phyloP scores from a whole-genome alignment of 148 eudicot genomes.

The Amaranthus hypochondriacus region DNA sequence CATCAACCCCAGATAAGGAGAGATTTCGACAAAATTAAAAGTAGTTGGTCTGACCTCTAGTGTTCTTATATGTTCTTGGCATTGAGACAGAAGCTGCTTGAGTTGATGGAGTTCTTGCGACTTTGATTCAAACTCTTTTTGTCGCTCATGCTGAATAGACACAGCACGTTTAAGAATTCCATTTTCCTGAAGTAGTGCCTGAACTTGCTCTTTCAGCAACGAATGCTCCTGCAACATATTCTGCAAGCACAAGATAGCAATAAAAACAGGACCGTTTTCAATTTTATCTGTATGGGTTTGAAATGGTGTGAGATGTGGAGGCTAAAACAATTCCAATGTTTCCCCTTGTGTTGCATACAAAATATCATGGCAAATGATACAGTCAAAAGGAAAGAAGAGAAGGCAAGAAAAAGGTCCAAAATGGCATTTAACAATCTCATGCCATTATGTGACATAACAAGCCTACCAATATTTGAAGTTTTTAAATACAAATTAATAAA shows the following conservation, averaged over 20 bases:
- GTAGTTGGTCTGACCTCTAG: constrained; percentile 51
- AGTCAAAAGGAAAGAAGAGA: neutral
- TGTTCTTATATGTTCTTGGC: constrained; percentile 78
- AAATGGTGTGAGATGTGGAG: too few species aligned
- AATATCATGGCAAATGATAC: neutral
- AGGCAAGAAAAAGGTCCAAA: neutral
- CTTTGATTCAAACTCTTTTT: constrained; percentile 67
- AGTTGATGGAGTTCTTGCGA: constrained; percentile 59
- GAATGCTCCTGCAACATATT: constrained; percentile 43
- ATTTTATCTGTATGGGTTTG: too few species aligned
- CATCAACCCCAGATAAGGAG: neutral
- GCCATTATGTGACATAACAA: neutral
- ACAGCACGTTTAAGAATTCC: constrained; percentile 72
- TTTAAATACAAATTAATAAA: neutral
- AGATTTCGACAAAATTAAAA: neutral
- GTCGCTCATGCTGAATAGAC: constrained; percentile 80
- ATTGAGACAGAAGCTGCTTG: constrained; percentile 70
- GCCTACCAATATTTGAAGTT: neutral
- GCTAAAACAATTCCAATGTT: too few species aligned
- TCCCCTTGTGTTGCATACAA: neutral
- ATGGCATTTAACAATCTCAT: neutral
- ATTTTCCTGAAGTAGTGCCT: constrained; percentile 61
- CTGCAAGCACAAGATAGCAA: neutral
- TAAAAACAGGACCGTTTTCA: neutral
- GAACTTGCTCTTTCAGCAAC: constrained; percentile 59